Conservation (phyloP, 768 basidiomycete genomes). For the Phallus indusiatus region DNA sequence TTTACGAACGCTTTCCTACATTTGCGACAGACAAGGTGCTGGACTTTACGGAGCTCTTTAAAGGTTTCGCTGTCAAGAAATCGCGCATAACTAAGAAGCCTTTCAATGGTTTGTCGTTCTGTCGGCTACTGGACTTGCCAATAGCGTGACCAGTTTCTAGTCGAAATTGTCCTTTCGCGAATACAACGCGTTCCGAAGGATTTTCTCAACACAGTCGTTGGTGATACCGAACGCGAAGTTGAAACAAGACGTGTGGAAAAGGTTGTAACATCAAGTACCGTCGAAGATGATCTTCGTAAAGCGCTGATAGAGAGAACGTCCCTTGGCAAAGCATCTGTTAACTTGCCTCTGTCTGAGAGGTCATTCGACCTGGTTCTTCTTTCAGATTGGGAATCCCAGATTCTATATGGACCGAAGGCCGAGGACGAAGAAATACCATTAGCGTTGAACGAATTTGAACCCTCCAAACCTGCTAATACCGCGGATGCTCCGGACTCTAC, state of each 20-base stretch:
- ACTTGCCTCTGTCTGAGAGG: slow-evolving; percentile 63
- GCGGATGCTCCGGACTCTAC: slow-evolving; percentile 16
- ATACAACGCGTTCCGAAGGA: slow-evolving; percentile 57
- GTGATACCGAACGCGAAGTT: slow-evolving; percentile 65
- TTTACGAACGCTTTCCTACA: slow-evolving; percentile 79
- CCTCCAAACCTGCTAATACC: slow-evolving; percentile 12
- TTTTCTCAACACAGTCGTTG: slow-evolving; percentile 68
- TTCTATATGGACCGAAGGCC: slow-evolving; percentile 51
- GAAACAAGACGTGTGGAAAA: slow-evolving; percentile 72
- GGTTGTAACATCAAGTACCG: slow-evolving; percentile 65
- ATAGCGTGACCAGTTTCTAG: slow-evolving; percentile 26
- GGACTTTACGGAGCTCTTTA: slow-evolving; percentile 85
- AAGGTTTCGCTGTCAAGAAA: slow-evolving; percentile 64
- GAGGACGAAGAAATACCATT: neutral
- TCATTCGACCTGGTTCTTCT: slow-evolving; percentile 77
- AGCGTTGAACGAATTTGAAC: neutral
- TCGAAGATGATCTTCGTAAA: slow-evolving; percentile 65
- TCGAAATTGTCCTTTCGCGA: slow-evolving; percentile 68
- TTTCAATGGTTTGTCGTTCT: slow-evolving; percentile 44
- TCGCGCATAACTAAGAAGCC: slow-evolving; percentile 64
- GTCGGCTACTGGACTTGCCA: slow-evolving; percentile 9
- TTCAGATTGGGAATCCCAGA: slow-evolving; percentile 88
- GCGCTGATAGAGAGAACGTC: slow-evolving; percentile 33
- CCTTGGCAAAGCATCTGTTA: neutral
- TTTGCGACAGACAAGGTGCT: slow-evolving; percentile 67